A percentile compares a stretch with the other conserved stretches of the same genome.
phyloP scores from a whole-genome alignment of 305 asterid genomes.

The Plantago lanceolata region DNA sequence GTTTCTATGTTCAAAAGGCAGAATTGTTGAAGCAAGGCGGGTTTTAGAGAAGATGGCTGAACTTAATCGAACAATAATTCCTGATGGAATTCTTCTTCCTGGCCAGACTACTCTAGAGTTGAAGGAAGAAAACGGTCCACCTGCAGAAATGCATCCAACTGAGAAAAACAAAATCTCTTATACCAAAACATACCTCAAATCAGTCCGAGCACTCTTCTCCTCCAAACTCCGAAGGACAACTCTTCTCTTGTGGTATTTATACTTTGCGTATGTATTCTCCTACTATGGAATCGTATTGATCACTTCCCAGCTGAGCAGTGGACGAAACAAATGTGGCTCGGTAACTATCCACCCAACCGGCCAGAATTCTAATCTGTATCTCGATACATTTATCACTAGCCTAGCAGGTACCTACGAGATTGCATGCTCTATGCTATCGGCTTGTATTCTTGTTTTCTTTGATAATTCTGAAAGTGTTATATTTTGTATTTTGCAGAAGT shows the following conservation, averaged over 20 bases:
- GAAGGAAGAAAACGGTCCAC: conserved; percentile 22
- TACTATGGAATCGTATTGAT: conserved; percentile 54
- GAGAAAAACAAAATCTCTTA: conserved; percentile 6
- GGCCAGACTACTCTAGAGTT: conserved; percentile 16
- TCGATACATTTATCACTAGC: conserved; percentile 38
- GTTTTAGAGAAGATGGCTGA: conserved; percentile 33
- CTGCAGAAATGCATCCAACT: conserved; percentile 5
- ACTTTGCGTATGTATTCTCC: conserved; percentile 46
- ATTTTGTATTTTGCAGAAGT: conserved; percentile 20
- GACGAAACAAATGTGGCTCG: conserved; percentile 30
- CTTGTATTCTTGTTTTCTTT: conserved; percentile 18
- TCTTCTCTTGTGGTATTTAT: conserved; percentile 42
- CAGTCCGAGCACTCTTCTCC: conserved; percentile 38
- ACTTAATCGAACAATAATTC: conserved; percentile 34
- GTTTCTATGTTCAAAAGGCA: conserved; percentile 39
- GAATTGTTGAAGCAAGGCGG: conserved; percentile 30
- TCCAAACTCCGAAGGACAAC: conserved; percentile 37
- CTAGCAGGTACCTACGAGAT: conserved; percentile 46
- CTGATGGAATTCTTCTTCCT: conserved; percentile 36
- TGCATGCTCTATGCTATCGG: conserved; percentile 29
- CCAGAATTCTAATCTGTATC: conserved; percentile 30
- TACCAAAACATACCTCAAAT: conserved; percentile 6
- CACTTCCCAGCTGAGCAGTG: conserved; percentile 48
- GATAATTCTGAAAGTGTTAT: conserved; percentile 31
- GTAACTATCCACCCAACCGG: conserved; percentile 1